Percentiles rank a stretch among this genome's conserved stretches.
Evolutionary conservation across 176 grass and related monocot species (phyloP).

Genomic region (Oryza rufipogon): DNA sequence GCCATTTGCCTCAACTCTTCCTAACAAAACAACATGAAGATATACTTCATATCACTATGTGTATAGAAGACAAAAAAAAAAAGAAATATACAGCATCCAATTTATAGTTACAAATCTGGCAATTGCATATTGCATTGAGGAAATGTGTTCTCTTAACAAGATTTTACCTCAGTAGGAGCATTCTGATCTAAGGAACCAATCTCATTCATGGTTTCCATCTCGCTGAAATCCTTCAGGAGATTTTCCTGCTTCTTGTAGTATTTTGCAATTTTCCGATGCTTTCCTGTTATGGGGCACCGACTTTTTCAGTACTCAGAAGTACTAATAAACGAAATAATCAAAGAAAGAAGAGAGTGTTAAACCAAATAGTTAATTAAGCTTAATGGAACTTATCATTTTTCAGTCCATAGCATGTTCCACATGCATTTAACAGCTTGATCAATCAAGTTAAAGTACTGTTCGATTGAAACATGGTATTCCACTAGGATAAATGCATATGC

Average conservation of each 20-base stretch:
- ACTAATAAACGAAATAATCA: neutral
- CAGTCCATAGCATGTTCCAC: neutral
- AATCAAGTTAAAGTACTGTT: neutral
- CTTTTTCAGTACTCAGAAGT: neutral
- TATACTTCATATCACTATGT: neutral
- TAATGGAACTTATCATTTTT: neutral
- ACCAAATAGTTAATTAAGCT: neutral
- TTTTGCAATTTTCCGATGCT: slow-evolving; percentile 84
- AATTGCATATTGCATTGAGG: neutral
- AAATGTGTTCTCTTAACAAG: slow-evolving; percentile 5
- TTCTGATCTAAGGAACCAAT: slow-evolving; percentile 47
- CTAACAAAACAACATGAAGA: slow-evolving; percentile 36
- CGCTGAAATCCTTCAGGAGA: slow-evolving; percentile 76
- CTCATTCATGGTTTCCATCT: slow-evolving; percentile 89
- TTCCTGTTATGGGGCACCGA: slow-evolving; percentile 51
- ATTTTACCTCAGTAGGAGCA: slow-evolving; percentile 66
- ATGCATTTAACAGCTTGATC: neutral
- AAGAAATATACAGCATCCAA: too few species aligned
- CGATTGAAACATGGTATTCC: neutral
- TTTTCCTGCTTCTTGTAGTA: slow-evolving; percentile 92
- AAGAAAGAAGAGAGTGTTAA: neutral
- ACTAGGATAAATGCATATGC: neutral
- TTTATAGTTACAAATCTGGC: neutral
- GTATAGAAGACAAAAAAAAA: neutral
- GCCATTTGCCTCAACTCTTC: slow-evolving; percentile 71